These are phyloP conservation scores for Fusarium sp. DNA, from an alignment of 2,329 filamentous ascomycete genomes.

Conservation along the genomic window DNA sequence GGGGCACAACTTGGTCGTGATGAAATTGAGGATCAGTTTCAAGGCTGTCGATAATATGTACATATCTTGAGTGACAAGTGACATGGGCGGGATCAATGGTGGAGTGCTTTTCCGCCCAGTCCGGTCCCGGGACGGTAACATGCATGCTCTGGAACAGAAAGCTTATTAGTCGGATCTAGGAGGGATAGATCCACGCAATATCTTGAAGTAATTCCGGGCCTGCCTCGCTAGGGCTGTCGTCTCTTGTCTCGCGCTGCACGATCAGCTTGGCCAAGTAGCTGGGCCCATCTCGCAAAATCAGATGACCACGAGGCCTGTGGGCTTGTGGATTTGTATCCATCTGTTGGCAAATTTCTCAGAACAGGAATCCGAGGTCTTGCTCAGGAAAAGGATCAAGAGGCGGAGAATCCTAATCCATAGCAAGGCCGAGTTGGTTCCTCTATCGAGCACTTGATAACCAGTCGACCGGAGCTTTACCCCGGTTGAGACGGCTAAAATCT, in stretches of 20 bases:
- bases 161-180: slow-evolving; percentile 42
- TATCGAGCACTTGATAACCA: slow-evolving; percentile 6
- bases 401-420: slow-evolving; percentile 18
- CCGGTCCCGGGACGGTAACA: slow-evolving; percentile 42
- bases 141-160: slow-evolving; percentile 40
- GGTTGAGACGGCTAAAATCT: slow-evolving; percentile 17
- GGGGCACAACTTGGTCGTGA: slow-evolving; percentile 2
- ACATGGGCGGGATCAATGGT: slow-evolving; percentile 23
- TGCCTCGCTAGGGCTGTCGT: slow-evolving; percentile 22
- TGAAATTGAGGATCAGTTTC: not conserved
- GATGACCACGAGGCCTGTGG: slow-evolving; percentile 19
- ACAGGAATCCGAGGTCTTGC: not conserved
- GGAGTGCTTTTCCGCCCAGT: slow-evolving; percentile 39
- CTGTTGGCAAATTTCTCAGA: slow-evolving; percentile 7
- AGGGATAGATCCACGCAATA: slow-evolving; percentile 30
- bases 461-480: slow-evolving; percentile 14
- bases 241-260: slow-evolving; percentile 29
- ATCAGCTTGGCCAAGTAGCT: slow-evolving; percentile 12
- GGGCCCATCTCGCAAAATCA: slow-evolving; percentile 31
- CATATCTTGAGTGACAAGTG: slow-evolving; percentile 22
- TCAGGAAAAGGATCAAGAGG: slow-evolving; percentile 6
- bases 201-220: slow-evolving; percentile 21
- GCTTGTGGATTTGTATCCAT: slow-evolving; percentile 38
- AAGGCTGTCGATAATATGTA: slow-evolving; percentile 17
- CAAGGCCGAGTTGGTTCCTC: slow-evolving; percentile 1